phyloP scores from a whole-genome alignment of 129 eudicot species.

The Sambucus nigra region DNA sequence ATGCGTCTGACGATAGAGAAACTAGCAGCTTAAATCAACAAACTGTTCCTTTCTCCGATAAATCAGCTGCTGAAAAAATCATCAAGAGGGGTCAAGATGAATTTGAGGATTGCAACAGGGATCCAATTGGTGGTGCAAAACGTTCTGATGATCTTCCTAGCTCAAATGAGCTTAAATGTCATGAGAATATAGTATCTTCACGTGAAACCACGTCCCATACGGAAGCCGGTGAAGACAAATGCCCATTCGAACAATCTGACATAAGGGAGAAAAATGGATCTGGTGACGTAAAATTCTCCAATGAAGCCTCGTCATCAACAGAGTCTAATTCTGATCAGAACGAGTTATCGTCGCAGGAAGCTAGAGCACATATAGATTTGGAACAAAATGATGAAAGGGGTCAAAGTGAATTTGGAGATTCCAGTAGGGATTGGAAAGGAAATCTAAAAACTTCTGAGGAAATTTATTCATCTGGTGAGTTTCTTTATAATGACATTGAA shows the following conservation, averaged over 20 bases:
- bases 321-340: conserved; percentile 12
- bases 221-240: conserved; percentile 4
- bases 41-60: conserved; percentile 2
- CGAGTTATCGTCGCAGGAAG: not conserved
- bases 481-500: conserved; percentile 10
- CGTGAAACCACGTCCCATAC: conserved; percentile 15
- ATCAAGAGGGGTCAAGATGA: conserved; percentile 1
- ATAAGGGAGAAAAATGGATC: conserved; percentile 1
- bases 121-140: not conserved
- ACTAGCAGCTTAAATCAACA: conserved; percentile 26
- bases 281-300: conserved; percentile 1
- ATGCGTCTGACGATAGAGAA: conserved; percentile 20
- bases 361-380: not conserved
- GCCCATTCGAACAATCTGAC: not conserved
- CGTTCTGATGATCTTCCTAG: conserved; percentile 7
- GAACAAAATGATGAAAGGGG: conserved; percentile 4
- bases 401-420: conserved; percentile 14
- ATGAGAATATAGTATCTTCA: conserved; percentile 14
- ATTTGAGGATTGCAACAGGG: not conserved
- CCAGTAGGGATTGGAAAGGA: not conserved
- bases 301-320: conserved; percentile 5
- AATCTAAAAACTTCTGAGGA: not conserved
- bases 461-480: conserved; percentile 4
- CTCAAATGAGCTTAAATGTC: conserved; percentile 9
- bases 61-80: conserved; percentile 2